A percentile compares a stretch with the other conserved stretches of the same genome.
These are phyloP conservation scores for Termitomyces sp. DNA, from an alignment of 768 basidiomycete genomes.

Conservation along the genomic window DNA sequence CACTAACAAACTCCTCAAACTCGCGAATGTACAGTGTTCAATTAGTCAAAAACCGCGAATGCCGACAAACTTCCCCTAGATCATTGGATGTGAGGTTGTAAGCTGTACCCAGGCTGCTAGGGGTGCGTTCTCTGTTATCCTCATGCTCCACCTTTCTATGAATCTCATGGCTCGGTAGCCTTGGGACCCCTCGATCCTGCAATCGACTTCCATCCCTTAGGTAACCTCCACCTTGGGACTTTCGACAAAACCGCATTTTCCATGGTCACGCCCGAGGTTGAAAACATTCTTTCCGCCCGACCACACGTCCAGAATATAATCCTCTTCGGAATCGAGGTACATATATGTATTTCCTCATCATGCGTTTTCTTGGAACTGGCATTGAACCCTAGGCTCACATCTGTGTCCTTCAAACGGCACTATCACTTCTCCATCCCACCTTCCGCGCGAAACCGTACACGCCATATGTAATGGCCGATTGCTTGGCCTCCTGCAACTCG, in stretches of 20 bases:
- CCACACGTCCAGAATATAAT: constrained; percentile 55
- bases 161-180: constrained; percentile 27
- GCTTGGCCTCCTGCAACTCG: constrained; percentile 15
- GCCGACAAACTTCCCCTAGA: constrained; percentile 3
- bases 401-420: constrained; percentile 67
- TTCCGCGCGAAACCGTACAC: constrained; percentile 14
- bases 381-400: constrained; percentile 32
- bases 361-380: not conserved
- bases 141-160: not conserved
- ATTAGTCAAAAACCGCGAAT: not conserved
- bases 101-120: constrained; percentile 15
- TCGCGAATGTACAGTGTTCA: constrained; percentile 13
- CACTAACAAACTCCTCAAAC: constrained; percentile 15
- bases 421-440: constrained; percentile 24
- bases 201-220: constrained; percentile 50
- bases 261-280: constrained; percentile 73
- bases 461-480: constrained; percentile 16
- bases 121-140: constrained; percentile 7
- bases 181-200: constrained; percentile 66
- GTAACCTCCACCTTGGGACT: constrained; percentile 50
- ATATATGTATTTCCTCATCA: not conserved
- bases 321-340: constrained; percentile 84
- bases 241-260: constrained; percentile 81
- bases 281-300: constrained; percentile 38
- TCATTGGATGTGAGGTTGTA: constrained; percentile 15